A percentile compares a stretch with the other conserved stretches of the same genome.
Conservation (phyloP, 2,329 filamentous ascomycete genomes). For the Arthrobotrys musiformis region DNA sequence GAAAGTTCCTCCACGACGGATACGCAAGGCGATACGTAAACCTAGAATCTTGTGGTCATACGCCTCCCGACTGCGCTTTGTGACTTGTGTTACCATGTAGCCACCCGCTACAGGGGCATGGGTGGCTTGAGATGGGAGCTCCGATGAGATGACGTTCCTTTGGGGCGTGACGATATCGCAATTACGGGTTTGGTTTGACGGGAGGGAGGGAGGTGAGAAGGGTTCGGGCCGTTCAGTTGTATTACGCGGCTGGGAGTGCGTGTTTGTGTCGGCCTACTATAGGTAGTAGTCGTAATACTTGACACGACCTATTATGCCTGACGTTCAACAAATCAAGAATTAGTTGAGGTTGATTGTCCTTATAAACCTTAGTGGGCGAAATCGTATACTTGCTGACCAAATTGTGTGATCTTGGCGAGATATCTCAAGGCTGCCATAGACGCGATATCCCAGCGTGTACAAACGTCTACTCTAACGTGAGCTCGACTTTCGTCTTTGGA, state of each 20-base stretch:
- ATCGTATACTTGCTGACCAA: too few species aligned
- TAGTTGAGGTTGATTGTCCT: too few species aligned
- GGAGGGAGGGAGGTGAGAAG: not conserved
- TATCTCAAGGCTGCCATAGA: too few species aligned
- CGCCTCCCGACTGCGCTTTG: slow-evolving; percentile 7
- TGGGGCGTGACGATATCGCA: not conserved
- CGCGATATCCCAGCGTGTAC: too few species aligned
- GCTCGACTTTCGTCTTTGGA: too few species aligned
- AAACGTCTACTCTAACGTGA: too few species aligned
- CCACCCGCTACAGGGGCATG: not conserved
- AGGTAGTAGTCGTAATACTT: too few species aligned
- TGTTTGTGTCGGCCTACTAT: not conserved
- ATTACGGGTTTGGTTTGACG: not conserved
- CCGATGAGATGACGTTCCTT: not conserved
- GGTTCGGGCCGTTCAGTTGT: not conserved
- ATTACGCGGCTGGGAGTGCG: not conserved
- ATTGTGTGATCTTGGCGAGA: too few species aligned
- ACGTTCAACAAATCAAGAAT: too few species aligned
- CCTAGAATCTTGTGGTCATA: not conserved
- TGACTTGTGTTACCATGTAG: not conserved
- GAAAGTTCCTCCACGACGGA: not conserved
- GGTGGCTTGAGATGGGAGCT: not conserved
- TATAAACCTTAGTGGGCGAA: too few species aligned
- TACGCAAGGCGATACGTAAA: not conserved
- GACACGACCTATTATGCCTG: too few species aligned